phyloP scores from a whole-genome alignment of 257 asterid genomes.

The Petunia secreta region DNA sequence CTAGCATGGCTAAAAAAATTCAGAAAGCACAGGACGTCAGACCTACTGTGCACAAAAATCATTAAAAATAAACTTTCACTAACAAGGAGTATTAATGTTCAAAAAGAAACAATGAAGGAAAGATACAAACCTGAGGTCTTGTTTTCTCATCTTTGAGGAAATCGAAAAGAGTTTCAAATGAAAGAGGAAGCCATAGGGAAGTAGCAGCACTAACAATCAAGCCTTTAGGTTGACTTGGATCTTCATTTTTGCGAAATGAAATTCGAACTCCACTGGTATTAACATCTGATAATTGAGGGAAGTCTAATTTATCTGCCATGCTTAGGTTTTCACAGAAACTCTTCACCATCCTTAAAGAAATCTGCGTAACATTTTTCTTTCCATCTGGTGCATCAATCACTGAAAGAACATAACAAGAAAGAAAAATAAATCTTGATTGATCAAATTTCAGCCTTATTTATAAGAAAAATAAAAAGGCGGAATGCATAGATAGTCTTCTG shows the following conservation, averaged over 20 bases:
- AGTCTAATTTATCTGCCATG: conserved; percentile 49
- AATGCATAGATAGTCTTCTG: no score
- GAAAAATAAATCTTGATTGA: neutral
- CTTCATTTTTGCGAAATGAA: conserved; percentile 42
- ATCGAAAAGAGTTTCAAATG: conserved; percentile 45
- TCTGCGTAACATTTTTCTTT: conserved; percentile 50
- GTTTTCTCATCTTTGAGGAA: conserved; percentile 59
- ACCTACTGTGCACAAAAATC: no score
- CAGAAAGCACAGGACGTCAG: no score
- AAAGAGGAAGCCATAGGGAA: conserved; percentile 65
- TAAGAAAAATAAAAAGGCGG: no score
- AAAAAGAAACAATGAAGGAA: neutral
- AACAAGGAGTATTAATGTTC: no score
- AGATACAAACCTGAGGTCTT: conserved; percentile 50
- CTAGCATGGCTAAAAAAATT: no score
- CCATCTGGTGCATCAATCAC: conserved; percentile 55
- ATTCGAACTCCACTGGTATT: conserved; percentile 52
- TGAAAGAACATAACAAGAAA: conserved; percentile 21
- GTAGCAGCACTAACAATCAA: conserved; percentile 56
- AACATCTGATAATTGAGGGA: conserved; percentile 40
- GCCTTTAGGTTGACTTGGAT: conserved; percentile 46
- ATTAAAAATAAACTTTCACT: no score
- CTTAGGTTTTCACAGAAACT: conserved; percentile 52
- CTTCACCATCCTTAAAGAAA: conserved; percentile 71
- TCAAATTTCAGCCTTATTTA: no score